Evolutionary conservation across 371 early-diverging fungal genomes (phyloP).

Genomic region (Catenaria anguillulae): DNA sequence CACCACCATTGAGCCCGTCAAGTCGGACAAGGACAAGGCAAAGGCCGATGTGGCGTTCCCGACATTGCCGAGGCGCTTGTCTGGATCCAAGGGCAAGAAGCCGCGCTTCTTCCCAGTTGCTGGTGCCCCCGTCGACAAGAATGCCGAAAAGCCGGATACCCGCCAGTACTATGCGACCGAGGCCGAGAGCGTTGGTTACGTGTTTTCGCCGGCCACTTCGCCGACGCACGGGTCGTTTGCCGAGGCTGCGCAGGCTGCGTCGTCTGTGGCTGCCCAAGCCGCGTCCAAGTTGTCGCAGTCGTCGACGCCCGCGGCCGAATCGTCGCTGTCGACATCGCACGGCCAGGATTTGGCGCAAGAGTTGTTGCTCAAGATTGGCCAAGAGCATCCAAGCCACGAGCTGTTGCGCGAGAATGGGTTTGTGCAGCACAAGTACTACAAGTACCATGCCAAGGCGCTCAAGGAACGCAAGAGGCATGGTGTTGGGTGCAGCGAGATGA

Average conservation of each 20-base stretch:
- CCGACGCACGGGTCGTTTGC: background rate
- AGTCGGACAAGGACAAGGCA: background rate
- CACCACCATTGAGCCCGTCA: conserved; percentile 2
- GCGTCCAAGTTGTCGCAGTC: background rate
- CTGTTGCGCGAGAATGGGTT: conserved; percentile 87
- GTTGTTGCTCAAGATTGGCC: conserved; percentile 59
- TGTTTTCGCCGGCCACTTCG: conserved; percentile 11
- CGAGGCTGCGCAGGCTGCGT: conserved; percentile 6
- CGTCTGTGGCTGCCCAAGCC: background rate
- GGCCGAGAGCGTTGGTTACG: conserved; percentile 26
- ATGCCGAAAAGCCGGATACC: conserved; percentile 33
- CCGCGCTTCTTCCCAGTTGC: conserved; percentile 49
- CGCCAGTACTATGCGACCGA: conserved; percentile 55
- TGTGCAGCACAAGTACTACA: conserved; percentile 86
- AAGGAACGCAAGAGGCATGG: conserved; percentile 84
- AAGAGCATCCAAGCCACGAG: conserved; percentile 90
- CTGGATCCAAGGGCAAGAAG: conserved; percentile 35
- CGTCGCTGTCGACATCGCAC: conserved; percentile 13
- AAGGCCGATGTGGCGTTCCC: conserved; percentile 17
- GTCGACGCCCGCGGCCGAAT: conserved; percentile 4
- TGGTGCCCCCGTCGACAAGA: conserved; percentile 14
- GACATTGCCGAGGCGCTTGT: conserved; percentile 25
- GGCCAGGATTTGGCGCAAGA: conserved; percentile 21
- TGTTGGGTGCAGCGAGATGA: conserved; percentile 30
- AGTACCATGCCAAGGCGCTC: conserved; percentile 86